A percentile compares a stretch with the other conserved stretches of the same genome.
Evolutionary conservation across 202 grass and related monocot genomes (phyloP).

Genomic region (Zoysia matrella): DNA sequence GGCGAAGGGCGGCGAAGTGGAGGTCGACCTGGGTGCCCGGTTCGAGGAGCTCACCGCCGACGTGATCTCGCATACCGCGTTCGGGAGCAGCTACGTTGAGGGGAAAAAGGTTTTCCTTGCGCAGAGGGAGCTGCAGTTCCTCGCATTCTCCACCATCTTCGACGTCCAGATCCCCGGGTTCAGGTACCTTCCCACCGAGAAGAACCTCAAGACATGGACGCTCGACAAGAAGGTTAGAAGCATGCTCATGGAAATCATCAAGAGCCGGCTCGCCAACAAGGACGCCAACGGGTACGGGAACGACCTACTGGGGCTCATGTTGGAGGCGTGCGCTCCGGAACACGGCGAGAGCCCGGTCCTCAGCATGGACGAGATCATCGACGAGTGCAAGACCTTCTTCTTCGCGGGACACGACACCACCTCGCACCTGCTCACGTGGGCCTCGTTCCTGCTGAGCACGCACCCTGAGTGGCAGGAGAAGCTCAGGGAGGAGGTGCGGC

Average conservation of each 20-base stretch:
- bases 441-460: slow-evolving; percentile 48
- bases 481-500: slow-evolving; percentile 49
- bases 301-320: slow-evolving; percentile 67
- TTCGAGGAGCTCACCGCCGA: slow-evolving; percentile 67
- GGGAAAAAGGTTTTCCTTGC: slow-evolving; percentile 54
- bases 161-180: slow-evolving; percentile 30
- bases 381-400: slow-evolving; percentile 82
- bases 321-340: slow-evolving; percentile 38
- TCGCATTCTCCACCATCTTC: slow-evolving; percentile 43
- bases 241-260: slow-evolving; percentile 56
- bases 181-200: slow-evolving; percentile 49
- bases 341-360: slow-evolving; percentile 14
- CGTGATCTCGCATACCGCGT: slow-evolving; percentile 67
- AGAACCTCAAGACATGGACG: slow-evolving; percentile 42
- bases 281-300: slow-evolving; percentile 39
- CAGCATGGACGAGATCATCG: slow-evolving; percentile 76
- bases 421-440: slow-evolving; percentile 60
- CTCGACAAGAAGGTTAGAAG: slow-evolving; percentile 48
- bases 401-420: slow-evolving; percentile 71
- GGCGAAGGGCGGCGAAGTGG: neutral
- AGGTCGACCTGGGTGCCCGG: slow-evolving; percentile 48
- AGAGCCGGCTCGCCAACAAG: slow-evolving; percentile 19
- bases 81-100: slow-evolving; percentile 53
- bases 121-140: slow-evolving; percentile 53
- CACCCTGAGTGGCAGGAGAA: slow-evolving; percentile 58